Conservation (phyloP, 805 yeast genomes). For the Candida multigemmis region DNA sequence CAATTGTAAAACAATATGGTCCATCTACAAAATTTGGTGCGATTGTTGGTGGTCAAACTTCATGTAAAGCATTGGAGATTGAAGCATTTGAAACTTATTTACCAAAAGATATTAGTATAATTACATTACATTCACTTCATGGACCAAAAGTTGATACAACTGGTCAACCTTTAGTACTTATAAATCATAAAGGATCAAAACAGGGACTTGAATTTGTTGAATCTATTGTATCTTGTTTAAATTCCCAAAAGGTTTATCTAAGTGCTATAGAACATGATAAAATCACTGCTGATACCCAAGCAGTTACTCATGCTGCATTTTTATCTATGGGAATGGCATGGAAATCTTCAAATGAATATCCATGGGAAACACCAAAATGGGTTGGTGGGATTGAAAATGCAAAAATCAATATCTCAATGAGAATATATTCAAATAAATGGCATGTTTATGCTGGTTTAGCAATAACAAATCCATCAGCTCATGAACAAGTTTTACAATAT, state of each 20-base stretch:
- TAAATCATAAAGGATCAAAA: slow-evolving; percentile 58
- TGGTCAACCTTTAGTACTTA: slow-evolving; percentile 89
- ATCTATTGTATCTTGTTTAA: slow-evolving; percentile 56
- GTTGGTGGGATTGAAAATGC: slow-evolving; percentile 94
- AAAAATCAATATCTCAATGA: slow-evolving; percentile 82
- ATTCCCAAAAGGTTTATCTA: slow-evolving; percentile 68
- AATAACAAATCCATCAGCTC: slow-evolving; percentile 92
- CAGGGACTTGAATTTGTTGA: slow-evolving; percentile 55
- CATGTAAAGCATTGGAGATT: slow-evolving; percentile 89
- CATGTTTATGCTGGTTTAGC: slow-evolving; percentile 98
- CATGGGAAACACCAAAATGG: slow-evolving; percentile 86
- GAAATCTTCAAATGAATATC: slow-evolving; percentile 74
- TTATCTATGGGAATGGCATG: slow-evolving; percentile 96
- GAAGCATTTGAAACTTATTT: slow-evolving; percentile 68
- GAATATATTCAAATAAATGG: slow-evolving; percentile 92
- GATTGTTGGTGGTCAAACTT: slow-evolving; percentile 96
- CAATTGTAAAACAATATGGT: slow-evolving; percentile 69
- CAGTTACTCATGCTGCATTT: slow-evolving; percentile 97
- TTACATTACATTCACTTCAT: slow-evolving; percentile 86
- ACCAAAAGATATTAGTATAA: slow-evolving; percentile 75
- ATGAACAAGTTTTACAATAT: slow-evolving; percentile 82
- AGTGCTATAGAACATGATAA: slow-evolving; percentile 86
- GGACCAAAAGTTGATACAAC: slow-evolving; percentile 86
- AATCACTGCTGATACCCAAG: slow-evolving; percentile 97
- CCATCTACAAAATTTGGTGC: slow-evolving; percentile 84